Base-by-base conservation (phyloP, 345 rosid genomes). In the Boechera divaricarpa region DNA sequence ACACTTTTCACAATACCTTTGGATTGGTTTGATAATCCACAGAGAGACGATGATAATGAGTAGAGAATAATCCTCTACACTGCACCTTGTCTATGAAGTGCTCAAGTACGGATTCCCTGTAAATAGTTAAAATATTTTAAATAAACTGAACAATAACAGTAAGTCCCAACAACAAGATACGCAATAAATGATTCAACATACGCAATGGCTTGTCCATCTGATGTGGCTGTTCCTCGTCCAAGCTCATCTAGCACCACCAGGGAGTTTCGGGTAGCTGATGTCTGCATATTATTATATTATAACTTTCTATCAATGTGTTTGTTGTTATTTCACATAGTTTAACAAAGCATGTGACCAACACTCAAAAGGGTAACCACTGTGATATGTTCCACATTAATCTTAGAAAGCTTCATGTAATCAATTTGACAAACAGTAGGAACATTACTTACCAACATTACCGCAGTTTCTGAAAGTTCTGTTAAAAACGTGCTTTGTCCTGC, bases 181-280 rank as follows among this genome's bases (percentile, higher is more conserved):
- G n/a, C 44, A 76, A 71, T 41, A 42, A 15, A 29, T 67, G 78
- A 3, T 53, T 68, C 53, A 36, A 73, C 78, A 47, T 86, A 95
- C 98, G 99, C 99, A 82, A 95, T 95, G 80, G 99, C 99, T 83
- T 95, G 98, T 73, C 98, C 98, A 83, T 94, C 98, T 61, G 98
- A 94, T 57, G 98, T 90, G 33, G 98, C 87, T 58, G 98, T 90
- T 75, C 98, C 98, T n/a, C 97, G 87, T 53, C 98, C 98, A 76
- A 94, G 96, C 86, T 94, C 98, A 85, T 94, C 98, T 70, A 92
- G 80, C 52, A 89, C 93, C 84, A 94, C 98, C 77, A 94, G 69
- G 33, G 98, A 94, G 74, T 89, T 86, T 49, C 70, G 65, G 51
- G 97, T 89, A 21, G 99, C 97, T 1, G 91, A 87, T 53, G 94